Conservation (phyloP, 169 alveolate species). For the Cryptosporidium parvum region DNA sequence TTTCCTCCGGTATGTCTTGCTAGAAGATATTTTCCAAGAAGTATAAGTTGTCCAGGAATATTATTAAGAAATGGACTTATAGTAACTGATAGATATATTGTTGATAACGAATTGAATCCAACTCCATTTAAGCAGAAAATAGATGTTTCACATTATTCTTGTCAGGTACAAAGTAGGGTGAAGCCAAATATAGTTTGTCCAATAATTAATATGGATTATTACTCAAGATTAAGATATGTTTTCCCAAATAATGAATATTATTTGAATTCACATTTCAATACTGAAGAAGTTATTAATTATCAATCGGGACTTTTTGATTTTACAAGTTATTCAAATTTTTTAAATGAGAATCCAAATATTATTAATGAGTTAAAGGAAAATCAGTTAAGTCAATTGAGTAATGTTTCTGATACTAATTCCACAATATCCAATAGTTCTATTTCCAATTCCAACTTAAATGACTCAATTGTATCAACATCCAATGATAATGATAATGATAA, state of each 20-base stretch:
- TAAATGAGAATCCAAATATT: background rate
- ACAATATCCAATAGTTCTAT: background rate
- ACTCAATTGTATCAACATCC: background rate
- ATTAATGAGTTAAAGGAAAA: background rate
- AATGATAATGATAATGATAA: too few species aligned
- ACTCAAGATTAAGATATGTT: background rate
- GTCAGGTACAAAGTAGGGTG: constrained; percentile 44
- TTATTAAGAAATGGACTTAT: constrained; percentile 49
- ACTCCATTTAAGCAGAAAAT: constrained; percentile 60
- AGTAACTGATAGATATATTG: constrained; percentile 46
- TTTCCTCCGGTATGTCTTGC: constrained; percentile 44
- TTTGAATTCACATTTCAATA: background rate
- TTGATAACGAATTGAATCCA: constrained; percentile 48
- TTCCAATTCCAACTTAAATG: background rate
- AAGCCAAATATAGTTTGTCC: constrained; percentile 57
- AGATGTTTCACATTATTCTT: constrained; percentile 32
- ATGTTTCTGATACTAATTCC: background rate
- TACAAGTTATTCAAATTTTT: background rate
- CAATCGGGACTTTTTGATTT: constrained; percentile 27
- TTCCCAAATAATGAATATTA: background rate
- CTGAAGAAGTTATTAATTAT: background rate
- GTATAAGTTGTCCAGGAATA: constrained; percentile 38
- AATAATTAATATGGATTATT: background rate
- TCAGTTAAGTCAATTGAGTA: background rate
- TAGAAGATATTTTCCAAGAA: constrained; percentile 52